Evolutionary conservation across 2,329 filamentous ascomycete genomes (phyloP), one percentile per base, ranked within the genome.

Genomic region (Hypoxylon sp.): DNA sequence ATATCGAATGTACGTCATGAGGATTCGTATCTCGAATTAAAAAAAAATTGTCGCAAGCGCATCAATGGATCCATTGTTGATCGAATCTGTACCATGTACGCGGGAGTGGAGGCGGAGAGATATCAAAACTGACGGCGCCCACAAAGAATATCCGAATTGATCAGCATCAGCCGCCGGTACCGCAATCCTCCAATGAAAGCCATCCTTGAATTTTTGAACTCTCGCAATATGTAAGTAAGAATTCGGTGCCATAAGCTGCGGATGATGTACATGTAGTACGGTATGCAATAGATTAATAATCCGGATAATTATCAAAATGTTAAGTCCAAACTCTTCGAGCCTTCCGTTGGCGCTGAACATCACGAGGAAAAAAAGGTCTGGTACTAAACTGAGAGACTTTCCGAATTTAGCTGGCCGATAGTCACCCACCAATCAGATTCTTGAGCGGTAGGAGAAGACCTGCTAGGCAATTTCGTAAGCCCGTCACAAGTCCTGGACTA

Each of bases 321-420:
- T 51, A 33, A 57, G 65, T 63, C 60, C 61, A 52, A 68, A 5
- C 37, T 29, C 19, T 44, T 50, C 4, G 17, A 24, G 22, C 26
- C 17, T 52, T 50, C 44, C 17, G 31, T 57, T 35, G 37, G 29
- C 8, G 37, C 5, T 59, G 24, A 54, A 50, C 63, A 69, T 69
- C 58, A 63, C 61, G 54, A 66, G 54, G 58, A 48, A 64, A 53
- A 55, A 35, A 22, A 22, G 19, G 24, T 39, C 22, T 26, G 22
- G 22, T 26, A 44, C 48, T 42, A 44, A 53, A 44, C 42, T 50
- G 35, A 44, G 35, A 47, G 47, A 37, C 58, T 64, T 71, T 67
- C 69, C 63, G 48, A 14, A 59, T 67, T 54, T 24, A 54, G 66
- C 22, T 71, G 47, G 57, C 66, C 66, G 69, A 65, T 3, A 37